Conservation (phyloP, 495 filamentous ascomycete genomes). For the Emericellopsis terricola region DNA sequence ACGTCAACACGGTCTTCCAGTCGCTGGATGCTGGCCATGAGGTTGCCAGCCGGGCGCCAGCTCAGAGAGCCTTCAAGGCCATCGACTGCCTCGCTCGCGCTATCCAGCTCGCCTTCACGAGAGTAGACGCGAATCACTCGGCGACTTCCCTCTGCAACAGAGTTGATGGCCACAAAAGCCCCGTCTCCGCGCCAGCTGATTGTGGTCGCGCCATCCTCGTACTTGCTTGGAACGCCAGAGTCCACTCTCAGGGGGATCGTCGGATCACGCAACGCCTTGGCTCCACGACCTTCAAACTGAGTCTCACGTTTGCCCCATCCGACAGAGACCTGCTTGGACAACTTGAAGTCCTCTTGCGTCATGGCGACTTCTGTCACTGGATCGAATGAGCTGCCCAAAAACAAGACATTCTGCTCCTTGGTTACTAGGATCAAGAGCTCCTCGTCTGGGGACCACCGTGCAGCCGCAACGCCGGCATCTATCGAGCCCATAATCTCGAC, state of each 20-base stretch:
- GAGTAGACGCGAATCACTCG: slow-evolving; percentile 77
- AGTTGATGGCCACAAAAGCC: slow-evolving; percentile 75
- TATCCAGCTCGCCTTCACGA: slow-evolving; percentile 75
- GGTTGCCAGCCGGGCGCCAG: slow-evolving; percentile 81
- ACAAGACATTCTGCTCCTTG: slow-evolving; percentile 57
- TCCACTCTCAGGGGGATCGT: slow-evolving; percentile 90
- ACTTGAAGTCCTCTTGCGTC: slow-evolving; percentile 56
- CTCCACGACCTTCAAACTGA: slow-evolving; percentile 88
- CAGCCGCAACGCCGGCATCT: slow-evolving; percentile 75
- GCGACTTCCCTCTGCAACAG: slow-evolving; percentile 42
- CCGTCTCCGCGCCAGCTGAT: slow-evolving; percentile 95
- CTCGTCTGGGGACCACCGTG: slow-evolving; percentile 89
- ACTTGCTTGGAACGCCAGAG: slow-evolving; percentile 51
- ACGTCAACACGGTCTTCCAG: slow-evolving; percentile 53
- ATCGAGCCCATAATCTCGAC: slow-evolving; percentile 92
- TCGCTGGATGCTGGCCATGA: slow-evolving; percentile 71
- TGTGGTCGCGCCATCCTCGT: slow-evolving; percentile 48
- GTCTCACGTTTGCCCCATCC: slow-evolving; percentile 98
- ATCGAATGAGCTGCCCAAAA: slow-evolving; percentile 89
- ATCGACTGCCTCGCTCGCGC: slow-evolving; percentile 87
- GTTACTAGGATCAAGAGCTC: slow-evolving; percentile 75
- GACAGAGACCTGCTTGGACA: slow-evolving; percentile 89
- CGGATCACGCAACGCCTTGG: slow-evolving; percentile 77
- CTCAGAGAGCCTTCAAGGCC: slow-evolving; percentile 69
- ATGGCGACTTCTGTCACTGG: slow-evolving; percentile 56